phyloP scores from a whole-genome alignment of 495 filamentous ascomycete species.

The Aspergillus coremiiformis region DNA sequence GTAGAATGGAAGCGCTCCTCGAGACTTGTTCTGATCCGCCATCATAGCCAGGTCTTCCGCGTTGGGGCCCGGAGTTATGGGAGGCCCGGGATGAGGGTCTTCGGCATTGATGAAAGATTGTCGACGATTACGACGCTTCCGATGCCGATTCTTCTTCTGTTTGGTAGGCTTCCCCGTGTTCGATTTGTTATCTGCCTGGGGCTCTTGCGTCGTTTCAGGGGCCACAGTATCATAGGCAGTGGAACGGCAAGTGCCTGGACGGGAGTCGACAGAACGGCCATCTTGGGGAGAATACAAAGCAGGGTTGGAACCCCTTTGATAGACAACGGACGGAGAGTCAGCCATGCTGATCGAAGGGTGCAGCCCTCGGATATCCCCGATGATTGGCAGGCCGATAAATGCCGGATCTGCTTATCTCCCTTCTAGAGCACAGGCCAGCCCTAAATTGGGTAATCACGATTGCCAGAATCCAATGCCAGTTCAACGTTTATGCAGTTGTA shows the following conservation, averaged over 20 bases:
- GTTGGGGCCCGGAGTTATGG: constrained; percentile 15
- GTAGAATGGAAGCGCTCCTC: constrained; percentile 48
- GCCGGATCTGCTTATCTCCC: background rate
- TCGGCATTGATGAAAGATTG: constrained; percentile 31
- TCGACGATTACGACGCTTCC: constrained; percentile 36
- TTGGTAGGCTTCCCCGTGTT: constrained; percentile 23
- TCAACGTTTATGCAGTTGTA: constrained; percentile 6
- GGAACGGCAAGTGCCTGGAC: constrained; percentile 2
- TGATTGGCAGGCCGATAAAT: background rate
- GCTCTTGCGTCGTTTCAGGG: constrained; percentile 17
- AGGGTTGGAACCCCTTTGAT: constrained; percentile 4
- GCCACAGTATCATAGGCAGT: constrained; percentile 3
- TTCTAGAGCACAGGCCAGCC: background rate
- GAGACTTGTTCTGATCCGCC: constrained; percentile 24
- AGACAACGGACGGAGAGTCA: constrained; percentile 11
- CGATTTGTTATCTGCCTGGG: constrained; percentile 19
- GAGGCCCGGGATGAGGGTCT: constrained; percentile 20
- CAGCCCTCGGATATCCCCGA: background rate
- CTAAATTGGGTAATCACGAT: background rate
- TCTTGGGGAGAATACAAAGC: constrained; percentile 1
- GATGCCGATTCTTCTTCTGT: constrained; percentile 35
- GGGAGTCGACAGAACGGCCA: constrained; percentile 4
- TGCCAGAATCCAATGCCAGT: background rate
- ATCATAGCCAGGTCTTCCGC: constrained; percentile 19
- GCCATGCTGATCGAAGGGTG: constrained; percentile 9